A percentile compares a stretch with the other conserved stretches of the same genome.
phyloP scores from a whole-genome alignment of 2,329 filamentous ascomycete genomes.

The Metarhizium brunneum region DNA sequence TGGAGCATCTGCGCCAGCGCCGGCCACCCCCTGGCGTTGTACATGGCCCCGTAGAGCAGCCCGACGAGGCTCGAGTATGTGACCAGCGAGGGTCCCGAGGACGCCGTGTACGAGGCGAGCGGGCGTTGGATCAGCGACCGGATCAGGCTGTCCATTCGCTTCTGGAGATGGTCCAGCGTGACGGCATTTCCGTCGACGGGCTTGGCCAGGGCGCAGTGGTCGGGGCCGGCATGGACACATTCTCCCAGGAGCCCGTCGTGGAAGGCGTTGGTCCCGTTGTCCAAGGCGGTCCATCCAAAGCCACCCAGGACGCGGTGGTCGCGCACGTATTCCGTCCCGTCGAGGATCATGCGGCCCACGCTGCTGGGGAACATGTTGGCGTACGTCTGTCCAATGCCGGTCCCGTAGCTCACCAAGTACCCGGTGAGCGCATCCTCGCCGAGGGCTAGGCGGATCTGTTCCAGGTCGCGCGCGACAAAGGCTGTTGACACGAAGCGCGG shows the following conservation, averaged over 20 bases:
- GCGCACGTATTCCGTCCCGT: constrained; percentile 37
- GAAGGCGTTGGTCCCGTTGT: constrained; percentile 40
- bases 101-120: constrained; percentile 26
- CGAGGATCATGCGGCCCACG: constrained; percentile 38
- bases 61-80: constrained; percentile 34
- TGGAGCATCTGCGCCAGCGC: constrained; percentile 29
- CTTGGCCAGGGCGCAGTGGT: constrained; percentile 34
- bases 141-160: constrained; percentile 30
- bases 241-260: constrained; percentile 41
- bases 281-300: constrained; percentile 36
- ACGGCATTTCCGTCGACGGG: constrained; percentile 18
- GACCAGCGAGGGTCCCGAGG: constrained; percentile 32
- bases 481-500: constrained; percentile 36
- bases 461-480: constrained; percentile 37
- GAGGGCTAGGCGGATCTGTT: constrained; percentile 36
- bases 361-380: constrained; percentile 39
- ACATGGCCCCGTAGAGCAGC: constrained; percentile 31
- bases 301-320: constrained; percentile 36
- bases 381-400: constrained; percentile 42
- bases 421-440: constrained; percentile 37
- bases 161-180: constrained; percentile 25
- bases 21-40: constrained; percentile 34
- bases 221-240: constrained; percentile 36
- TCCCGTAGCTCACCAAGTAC: constrained; percentile 42
- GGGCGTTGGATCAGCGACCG: constrained; percentile 28